Evolutionary conservation across 495 filamentous ascomycete species (phyloP).

Genomic region (Hyaloscypha finlandica): DNA sequence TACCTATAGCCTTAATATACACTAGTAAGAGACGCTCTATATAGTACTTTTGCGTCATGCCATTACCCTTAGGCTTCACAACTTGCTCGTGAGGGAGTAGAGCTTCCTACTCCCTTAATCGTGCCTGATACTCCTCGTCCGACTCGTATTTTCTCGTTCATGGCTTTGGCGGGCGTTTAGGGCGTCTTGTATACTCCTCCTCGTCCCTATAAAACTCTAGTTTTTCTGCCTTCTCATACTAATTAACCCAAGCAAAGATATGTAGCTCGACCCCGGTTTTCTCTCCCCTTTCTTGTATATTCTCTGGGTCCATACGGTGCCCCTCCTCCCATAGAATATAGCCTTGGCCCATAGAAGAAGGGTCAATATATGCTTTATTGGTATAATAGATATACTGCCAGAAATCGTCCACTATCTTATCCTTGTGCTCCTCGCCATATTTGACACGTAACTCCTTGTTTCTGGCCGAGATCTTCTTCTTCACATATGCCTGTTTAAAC

Average conservation of each 20-base stretch:
- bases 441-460: slow-evolving; percentile 1
- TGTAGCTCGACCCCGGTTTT: slow-evolving; percentile 17
- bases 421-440: slow-evolving; percentile 3
- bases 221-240: slow-evolving; percentile 12
- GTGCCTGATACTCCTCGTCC: background rate
- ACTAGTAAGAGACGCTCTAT: slow-evolving; percentile 14
- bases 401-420: slow-evolving; percentile 10
- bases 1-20: slow-evolving; percentile 15
- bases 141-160: slow-evolving; percentile 10
- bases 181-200: slow-evolving; percentile 7
- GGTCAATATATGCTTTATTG: slow-evolving; percentile 15
- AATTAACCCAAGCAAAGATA: slow-evolving; percentile 19
- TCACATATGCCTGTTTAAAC: slow-evolving; percentile 15
- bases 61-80: slow-evolving; percentile 17
- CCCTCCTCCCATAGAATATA: slow-evolving; percentile 17
- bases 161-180: slow-evolving; percentile 12
- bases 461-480: slow-evolving; percentile 8
- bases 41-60: slow-evolving; percentile 25
- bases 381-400: slow-evolving; percentile 13
- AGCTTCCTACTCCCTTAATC: slow-evolving; percentile 13
- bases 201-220: slow-evolving; percentile 21
- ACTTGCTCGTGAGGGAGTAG: slow-evolving; percentile 1
- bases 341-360: slow-evolving; percentile 6
- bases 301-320: background rate
- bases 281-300: slow-evolving; percentile 15